Base-by-base conservation (phyloP, 2,329 filamentous ascomycete species). In the Sclerotinia glacialis region DNA sequence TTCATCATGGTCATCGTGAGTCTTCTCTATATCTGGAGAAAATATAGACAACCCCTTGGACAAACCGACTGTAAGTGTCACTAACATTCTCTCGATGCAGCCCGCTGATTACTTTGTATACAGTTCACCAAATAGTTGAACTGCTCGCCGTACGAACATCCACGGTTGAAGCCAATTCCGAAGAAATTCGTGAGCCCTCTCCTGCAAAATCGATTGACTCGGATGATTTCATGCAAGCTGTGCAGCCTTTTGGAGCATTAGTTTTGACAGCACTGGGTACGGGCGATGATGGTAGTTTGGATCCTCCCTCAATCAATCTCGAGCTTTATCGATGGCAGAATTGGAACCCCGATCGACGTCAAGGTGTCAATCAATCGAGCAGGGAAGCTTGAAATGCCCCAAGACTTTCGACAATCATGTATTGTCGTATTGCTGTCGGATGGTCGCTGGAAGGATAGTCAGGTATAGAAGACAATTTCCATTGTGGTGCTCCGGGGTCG, bases 21-120 rank as follows among this genome's bases (percentile, higher is more conserved):
- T 37, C 60, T 68, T 7, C n/a, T 49, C 12, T 67, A 67, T 47
- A 61, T 62, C 23, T 68, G 67, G 67, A 64, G 37, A 28, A 67
- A 58, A 34, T 59, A 47, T 23, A 21, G 56, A 59, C 56, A n/a
- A n/a, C n/a, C n/a, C n/a, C n/a, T n/a, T n/a, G n/a, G n/a, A n/a
- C n/a, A n/a, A n/a, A n/a, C n/a, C n/a, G n/a, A n/a, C n/a, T n/a
- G n/a, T n/a, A n/a, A n/a, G n/a, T n/a, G n/a, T n/a, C n/a, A n/a
- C n/a, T n/a, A n/a, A n/a, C n/a, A n/a, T n/a, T n/a, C n/a, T n/a
- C n/a, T n/a, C n/a, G n/a, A n/a, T n/a, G n/a, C n/a, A n/a, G n/a
- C n/a, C n/a, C n/a, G n/a, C n/a, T n/a, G n/a, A n/a, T n/a, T n/a
- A n/a, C n/a, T n/a, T 34, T 14, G 8, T 28, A 2, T 59, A 31